phyloP scores from a whole-genome alignment of 116 monocot genomes.

The Dioscorea cayenensis region DNA sequence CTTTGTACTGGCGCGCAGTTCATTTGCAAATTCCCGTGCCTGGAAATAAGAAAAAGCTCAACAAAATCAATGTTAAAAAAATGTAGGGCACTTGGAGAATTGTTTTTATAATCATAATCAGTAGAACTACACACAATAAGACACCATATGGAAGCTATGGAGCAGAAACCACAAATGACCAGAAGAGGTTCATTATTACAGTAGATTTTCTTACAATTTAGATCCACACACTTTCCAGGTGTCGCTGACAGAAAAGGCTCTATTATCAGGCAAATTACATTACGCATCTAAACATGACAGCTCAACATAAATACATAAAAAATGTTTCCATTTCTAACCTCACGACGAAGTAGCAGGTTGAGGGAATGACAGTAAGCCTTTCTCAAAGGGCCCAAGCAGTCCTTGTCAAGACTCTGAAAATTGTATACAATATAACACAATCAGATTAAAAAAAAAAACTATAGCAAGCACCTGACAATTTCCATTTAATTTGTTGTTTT shows the following conservation, averaged over 20 bases:
- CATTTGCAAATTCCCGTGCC: conserved; percentile 99
- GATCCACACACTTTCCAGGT: not conserved
- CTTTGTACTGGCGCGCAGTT: conserved; percentile 95
- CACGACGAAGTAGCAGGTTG: conserved; percentile 90
- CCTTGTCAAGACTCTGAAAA: conserved; percentile 94
- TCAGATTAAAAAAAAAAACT: conserved; percentile 1
- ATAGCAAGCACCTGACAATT: not conserved
- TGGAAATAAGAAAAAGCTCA: conserved; percentile 13
- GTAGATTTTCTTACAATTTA: not conserved
- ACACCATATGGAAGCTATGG: too few species aligned
- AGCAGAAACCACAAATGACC: too few species aligned
- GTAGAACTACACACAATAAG: too few species aligned
- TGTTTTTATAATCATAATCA: not conserved
- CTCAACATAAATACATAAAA: not conserved
- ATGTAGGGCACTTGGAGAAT: not conserved
- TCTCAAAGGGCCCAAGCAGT: conserved; percentile 83
- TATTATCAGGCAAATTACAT: not conserved
- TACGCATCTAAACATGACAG: not conserved
- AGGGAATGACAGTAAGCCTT: conserved; percentile 98
- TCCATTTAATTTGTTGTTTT: not conserved
- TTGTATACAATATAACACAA: conserved; percentile 1
- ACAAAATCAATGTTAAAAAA: not conserved
- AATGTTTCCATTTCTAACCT: conserved; percentile 40
- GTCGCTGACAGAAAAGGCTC: not conserved
- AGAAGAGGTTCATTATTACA: too few species aligned